Base-by-base conservation (phyloP, 192 early-diverging fungal genomes). In the Podila epicladia region DNA sequence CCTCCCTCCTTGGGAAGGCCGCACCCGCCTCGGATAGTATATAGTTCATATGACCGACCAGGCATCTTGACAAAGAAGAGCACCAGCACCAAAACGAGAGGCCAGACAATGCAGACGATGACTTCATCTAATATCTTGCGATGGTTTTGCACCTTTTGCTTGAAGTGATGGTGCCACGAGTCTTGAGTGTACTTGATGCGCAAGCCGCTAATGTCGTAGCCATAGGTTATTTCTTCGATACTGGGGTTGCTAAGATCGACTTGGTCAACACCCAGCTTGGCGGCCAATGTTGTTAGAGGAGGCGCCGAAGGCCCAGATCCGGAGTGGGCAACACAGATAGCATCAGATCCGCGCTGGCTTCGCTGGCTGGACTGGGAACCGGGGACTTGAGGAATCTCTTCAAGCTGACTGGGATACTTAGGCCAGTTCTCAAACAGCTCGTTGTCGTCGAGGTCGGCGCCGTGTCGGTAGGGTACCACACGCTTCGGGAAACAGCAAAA, bases 181-280 rank as follows among this genome's bases (percentile, higher is more conserved):
- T 74, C 37, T 15, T 29, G 66, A 12, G 33, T 24, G 38, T 67
- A 74, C 5, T 45, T 33, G 31, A 68, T 74, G 3, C 55, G 58
- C 15, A 53, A 7, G 13, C 66, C 66, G 9, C 59, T 53, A 29
- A 74, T 67, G 28, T 74, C 73, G 60, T 68, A 74, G 19, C 58
- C 60, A 32, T 62, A 68, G 15, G 26, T 38, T 20, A 55, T 59
- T 12, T 74, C 65, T 55, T 55, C 53, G 24, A 17, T 9, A 35
- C 49, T 26, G 24, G 41, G 65, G 9, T 50, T 58, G 24, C 55
- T 67, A n/a, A 74, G 7, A 28, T 74, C 73, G 13, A 66, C 22
- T 26, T 31, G 58, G 1, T 50, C 15, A 22, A 67, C 45, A 20
- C 57, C 32, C 3, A 67, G 32, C 51, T 74, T 74, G 24, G 73